These are phyloP conservation scores for Penicillium steckii DNA, from an alignment of 495 filamentous ascomycete genomes.

Conservation along the genomic window DNA sequence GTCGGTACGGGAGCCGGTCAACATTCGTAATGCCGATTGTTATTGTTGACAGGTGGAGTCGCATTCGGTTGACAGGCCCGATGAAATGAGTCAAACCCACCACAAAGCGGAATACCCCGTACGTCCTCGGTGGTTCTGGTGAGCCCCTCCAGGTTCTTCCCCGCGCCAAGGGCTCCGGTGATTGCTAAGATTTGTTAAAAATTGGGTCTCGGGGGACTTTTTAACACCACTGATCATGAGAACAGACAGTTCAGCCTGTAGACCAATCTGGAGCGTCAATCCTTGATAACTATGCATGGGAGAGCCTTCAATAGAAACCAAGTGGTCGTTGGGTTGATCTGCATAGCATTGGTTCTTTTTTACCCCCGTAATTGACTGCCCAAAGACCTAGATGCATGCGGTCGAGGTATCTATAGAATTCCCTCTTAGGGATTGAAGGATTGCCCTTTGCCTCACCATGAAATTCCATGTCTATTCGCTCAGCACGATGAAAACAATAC, in stretches of 20 bases:
- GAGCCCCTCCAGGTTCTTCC: constrained; percentile 1
- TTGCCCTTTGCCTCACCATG: neutral
- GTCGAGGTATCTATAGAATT: constrained; percentile 1
- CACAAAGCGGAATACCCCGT: constrained; percentile 5
- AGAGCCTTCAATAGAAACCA: neutral
- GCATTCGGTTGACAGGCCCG: constrained; percentile 5
- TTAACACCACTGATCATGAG: constrained; percentile 3
- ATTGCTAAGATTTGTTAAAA: neutral
- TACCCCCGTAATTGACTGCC: constrained; percentile 1
- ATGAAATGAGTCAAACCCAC: constrained; percentile 7
- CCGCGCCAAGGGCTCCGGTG: constrained; percentile 5
- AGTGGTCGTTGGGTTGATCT: constrained; percentile 7
- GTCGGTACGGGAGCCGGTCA: neutral
- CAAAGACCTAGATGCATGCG: constrained; percentile 15
- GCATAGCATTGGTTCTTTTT: constrained; percentile 6
- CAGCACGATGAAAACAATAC: neutral
- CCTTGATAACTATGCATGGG: neutral
- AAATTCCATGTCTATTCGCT: neutral
- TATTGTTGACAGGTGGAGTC: constrained; percentile 9
- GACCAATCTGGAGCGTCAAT: constrained; percentile 2
- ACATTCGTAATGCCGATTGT: neutral
- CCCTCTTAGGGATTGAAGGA: neutral
- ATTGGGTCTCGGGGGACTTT: neutral
- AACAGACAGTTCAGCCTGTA: constrained; percentile 1
- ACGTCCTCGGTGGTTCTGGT: constrained; percentile 1